A percentile compares a stretch with the other conserved stretches of the same genome.
These are phyloP conservation scores for Yamadazyma endophytica DNA, from an alignment of 805 yeast species.

Conservation along the genomic window DNA sequence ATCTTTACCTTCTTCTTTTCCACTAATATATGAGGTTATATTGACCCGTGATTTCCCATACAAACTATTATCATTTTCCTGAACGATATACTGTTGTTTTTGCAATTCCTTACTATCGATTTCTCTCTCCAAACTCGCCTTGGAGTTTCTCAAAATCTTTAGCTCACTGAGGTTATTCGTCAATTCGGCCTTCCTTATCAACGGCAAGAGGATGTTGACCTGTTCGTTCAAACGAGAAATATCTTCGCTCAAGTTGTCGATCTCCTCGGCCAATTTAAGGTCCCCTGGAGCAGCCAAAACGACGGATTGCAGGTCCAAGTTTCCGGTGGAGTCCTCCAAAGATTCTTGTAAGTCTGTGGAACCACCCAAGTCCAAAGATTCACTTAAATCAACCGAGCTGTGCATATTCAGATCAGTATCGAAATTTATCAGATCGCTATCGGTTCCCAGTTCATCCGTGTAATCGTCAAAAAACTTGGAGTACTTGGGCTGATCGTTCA, in stretches of 20 bases:
- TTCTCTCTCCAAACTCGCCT: slow-evolving; percentile 63
- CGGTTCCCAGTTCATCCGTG: slow-evolving; percentile 31
- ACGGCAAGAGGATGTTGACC: slow-evolving; percentile 57
- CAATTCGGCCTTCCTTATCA: slow-evolving; percentile 76
- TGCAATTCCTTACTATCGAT: slow-evolving; percentile 69
- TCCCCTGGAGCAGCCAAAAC: slow-evolving; percentile 65
- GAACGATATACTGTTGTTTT: slow-evolving; percentile 76
- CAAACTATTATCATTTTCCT: slow-evolving; percentile 75
- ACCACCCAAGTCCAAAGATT: too few species aligned
- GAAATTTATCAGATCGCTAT: slow-evolving; percentile 24
- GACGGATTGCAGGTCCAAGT: slow-evolving; percentile 11
- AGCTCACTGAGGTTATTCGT: slow-evolving; percentile 72
- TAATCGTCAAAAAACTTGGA: slow-evolving; percentile 32
- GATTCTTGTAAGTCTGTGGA: too few species aligned
- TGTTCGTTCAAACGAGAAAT: slow-evolving; percentile 61
- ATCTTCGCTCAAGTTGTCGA: slow-evolving; percentile 52
- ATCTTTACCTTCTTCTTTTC: slow-evolving; percentile 48
- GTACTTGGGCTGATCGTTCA: slow-evolving; percentile 11
- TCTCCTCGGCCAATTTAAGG: slow-evolving; percentile 61
- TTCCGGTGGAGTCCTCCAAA: too few species aligned
- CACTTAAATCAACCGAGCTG: slow-evolving; percentile 12
- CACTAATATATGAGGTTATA: slow-evolving; percentile 52
- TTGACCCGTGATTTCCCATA: slow-evolving; percentile 59
- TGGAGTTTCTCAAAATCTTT: slow-evolving; percentile 64
- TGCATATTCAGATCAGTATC: slow-evolving; percentile 18